Base-by-base conservation (phyloP, 768 basidiomycete species). In the Porpolomopsis calyptriformis region DNA sequence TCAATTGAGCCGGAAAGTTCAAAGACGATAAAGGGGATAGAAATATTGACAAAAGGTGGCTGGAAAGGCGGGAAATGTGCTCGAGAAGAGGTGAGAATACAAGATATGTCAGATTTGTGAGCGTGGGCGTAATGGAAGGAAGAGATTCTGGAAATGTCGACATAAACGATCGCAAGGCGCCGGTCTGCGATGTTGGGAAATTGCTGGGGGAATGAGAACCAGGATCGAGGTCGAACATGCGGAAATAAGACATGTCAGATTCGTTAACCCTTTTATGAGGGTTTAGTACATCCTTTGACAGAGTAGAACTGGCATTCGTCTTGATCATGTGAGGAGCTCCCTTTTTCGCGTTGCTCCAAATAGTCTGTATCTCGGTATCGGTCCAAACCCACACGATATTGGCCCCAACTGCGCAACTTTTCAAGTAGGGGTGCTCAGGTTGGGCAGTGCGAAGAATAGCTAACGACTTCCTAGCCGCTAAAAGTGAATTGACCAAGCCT, bases 401-500 rank as follows among this genome's bases (percentile, higher is more conserved):
- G 4, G 52, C 50, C 12, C 56, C 55, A 8, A 52, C 47, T 22
- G 48, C 43, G 1, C 62, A 55, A 5, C 53, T 53, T 27, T 49
- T 61, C n/a, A 85, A 61, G 9, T 85, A 58, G 0, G 70, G 69
- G 55, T 87, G 83, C 39, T 77, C 72, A 0, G 84, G 79, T 47
- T 76, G 66, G 2, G 86, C 85, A 8, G 70, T 71, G 40, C 69
- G 69, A 0, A 90, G 68, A 3, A 91, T 62, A 23, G 72, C 67
- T 8, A 90, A 61, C 0, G 88, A 89, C 53, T 76, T 80, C 49
- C 76, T 76, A 1, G 85, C 85, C 3, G 75, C 73, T 10, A 77
- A 72, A 3, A 90, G 61, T 5, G 75, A 67, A 37, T 71, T 65
- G 5, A 73, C 62, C 23, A 82, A 59, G 10, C 65, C 65, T 4